A percentile compares a stretch with the other conserved stretches of the same genome.
Conservation (phyloP, 2,329 filamentous ascomycete species). For the Diaporthe sp. region DNA sequence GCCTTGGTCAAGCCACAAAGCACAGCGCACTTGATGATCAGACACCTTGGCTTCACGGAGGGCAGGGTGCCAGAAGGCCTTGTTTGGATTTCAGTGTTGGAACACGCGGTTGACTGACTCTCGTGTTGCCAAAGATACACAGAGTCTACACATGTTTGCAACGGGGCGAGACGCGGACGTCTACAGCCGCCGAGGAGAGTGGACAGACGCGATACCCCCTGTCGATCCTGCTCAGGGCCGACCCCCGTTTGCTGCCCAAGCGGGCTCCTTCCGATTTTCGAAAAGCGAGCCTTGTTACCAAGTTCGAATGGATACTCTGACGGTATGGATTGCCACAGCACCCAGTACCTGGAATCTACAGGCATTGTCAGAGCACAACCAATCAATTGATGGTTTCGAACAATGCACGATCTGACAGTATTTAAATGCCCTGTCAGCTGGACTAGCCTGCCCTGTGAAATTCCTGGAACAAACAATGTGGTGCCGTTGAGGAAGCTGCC, state of each 20-base stretch:
- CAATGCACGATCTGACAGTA: neutral
- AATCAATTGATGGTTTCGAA: neutral
- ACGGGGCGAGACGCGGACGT: neutral
- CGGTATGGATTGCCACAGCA: neutral
- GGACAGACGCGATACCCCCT: conserved; percentile 4
- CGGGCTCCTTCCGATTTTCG: conserved; percentile 23
- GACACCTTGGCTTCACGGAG: neutral
- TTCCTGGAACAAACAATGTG: neutral
- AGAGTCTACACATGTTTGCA: neutral
- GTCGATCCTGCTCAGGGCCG: conserved; percentile 27
- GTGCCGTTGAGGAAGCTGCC: neutral
- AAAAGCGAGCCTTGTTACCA: conserved; percentile 4
- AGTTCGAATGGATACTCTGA: neutral
- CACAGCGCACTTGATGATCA: neutral
- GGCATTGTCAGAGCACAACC: neutral
- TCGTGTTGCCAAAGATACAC: neutral
- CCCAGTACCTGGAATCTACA: neutral
- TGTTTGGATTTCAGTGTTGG: neutral
- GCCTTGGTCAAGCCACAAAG: neutral
- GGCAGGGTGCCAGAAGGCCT: neutral
- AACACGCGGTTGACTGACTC: neutral
- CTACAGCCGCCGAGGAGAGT: no score
- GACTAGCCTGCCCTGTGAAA: neutral
- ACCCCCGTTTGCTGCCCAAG: conserved; percentile 30
- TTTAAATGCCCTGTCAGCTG: neutral